Conservation (phyloP, 2,329 filamentous ascomycete species). For the Diaporthe citrichinensis region DNA sequence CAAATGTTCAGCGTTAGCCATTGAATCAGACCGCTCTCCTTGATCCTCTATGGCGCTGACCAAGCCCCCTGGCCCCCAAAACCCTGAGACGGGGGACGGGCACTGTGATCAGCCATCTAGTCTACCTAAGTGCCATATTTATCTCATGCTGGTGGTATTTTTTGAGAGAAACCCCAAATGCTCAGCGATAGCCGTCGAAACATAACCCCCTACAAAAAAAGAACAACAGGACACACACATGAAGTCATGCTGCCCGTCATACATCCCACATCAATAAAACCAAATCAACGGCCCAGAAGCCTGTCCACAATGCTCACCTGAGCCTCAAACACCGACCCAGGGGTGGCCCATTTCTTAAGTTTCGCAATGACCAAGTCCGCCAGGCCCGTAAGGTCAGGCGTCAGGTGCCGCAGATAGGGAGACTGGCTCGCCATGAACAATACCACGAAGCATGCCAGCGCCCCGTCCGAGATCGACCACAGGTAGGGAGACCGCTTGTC, state of each 20-base stretch:
- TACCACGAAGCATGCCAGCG: conserved; percentile 52
- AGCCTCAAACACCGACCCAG: conserved; percentile 52
- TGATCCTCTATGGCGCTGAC: neutral
- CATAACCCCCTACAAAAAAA: neutral
- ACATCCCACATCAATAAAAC: neutral
- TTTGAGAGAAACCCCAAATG: neutral
- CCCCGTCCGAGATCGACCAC: conserved; percentile 54
- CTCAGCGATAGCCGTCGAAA: neutral
- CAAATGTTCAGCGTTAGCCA: neutral
- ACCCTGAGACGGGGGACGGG: neutral
- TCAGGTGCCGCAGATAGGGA: conserved; percentile 47
- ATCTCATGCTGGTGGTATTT: neutral
- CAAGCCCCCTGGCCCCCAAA: neutral
- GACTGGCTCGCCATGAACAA: conserved; percentile 52
- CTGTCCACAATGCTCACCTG: conserved; percentile 47
- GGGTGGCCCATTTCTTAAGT: conserved; percentile 50
- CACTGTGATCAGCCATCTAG: neutral
- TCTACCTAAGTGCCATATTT: neutral
- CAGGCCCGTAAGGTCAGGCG: conserved; percentile 49
- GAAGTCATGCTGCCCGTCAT: neutral
- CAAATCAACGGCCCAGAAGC: conserved; percentile 12
- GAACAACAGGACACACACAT: neutral
- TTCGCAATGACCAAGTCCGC: conserved; percentile 48
- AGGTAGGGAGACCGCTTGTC: conserved; percentile 55
- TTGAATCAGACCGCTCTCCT: neutral